A percentile compares a stretch with the other conserved stretches of the same genome.
phyloP scores from a whole-genome alignment of 495 filamentous ascomycete genomes.

The Aeminium ludgeri region DNA sequence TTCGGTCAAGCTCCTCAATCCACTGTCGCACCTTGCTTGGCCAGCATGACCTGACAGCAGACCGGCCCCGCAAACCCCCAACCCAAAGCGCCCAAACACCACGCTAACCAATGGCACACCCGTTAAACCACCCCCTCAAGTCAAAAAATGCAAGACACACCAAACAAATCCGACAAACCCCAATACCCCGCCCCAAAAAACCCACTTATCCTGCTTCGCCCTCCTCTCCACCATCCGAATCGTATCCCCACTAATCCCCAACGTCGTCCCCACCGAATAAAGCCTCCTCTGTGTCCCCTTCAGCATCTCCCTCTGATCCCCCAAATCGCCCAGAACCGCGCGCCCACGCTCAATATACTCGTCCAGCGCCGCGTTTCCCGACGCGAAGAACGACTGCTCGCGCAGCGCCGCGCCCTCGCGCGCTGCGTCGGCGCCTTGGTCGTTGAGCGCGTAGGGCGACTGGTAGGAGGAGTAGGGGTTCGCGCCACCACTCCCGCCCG shows the following conservation, averaged over 20 bases:
- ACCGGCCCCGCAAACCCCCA: too few relatives aligned
- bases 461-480: constrained; percentile 13
- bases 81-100: too few relatives aligned
- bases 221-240: constrained; percentile 89
- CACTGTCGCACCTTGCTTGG: too few relatives aligned
- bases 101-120: neutral
- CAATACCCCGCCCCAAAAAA: constrained; percentile 76
- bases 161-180: constrained; percentile 90
- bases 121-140: constrained; percentile 30
- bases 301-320: constrained; percentile 80
- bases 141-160: constrained; percentile 65
- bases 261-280: constrained; percentile 83
- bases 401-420: constrained; percentile 74
- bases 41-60: too few relatives aligned
- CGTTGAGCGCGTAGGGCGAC: constrained; percentile 12
- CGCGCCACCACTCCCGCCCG: constrained; percentile 10
- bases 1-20: too few relatives aligned
- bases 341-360: constrained; percentile 85
- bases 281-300: constrained; percentile 83
- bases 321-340: constrained; percentile 74
- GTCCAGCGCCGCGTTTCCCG: constrained; percentile 67
- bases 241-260: constrained; percentile 87
- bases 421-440: constrained; percentile 37
- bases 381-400: constrained; percentile 72
- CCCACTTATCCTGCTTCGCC: constrained; percentile 93